Percentiles rank a stretch among this genome's conserved stretches.
Evolutionary conservation across 148 eudicot genomes (phyloP).

Genomic region (Rhododendron vialii): DNA sequence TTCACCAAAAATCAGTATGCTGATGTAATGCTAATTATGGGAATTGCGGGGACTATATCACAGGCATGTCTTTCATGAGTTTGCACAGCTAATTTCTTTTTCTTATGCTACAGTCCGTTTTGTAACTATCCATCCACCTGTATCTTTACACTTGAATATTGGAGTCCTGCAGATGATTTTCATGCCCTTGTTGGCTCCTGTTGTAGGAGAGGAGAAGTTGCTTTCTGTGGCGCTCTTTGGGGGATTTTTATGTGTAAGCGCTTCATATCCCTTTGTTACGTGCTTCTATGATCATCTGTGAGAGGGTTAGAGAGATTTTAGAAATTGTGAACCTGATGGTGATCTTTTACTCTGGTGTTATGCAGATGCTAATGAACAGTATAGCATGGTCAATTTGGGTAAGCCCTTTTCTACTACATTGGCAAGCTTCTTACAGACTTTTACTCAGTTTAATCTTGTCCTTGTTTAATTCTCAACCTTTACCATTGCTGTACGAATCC

Average conservation of each 20-base stretch:
- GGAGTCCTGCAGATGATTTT: constrained; percentile 51
- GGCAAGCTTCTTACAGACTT: not conserved
- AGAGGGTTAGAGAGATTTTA: not conserved
- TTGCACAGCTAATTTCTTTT: not conserved
- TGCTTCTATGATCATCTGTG: not conserved
- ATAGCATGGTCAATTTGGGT: constrained; percentile 69
- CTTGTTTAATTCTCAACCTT: not conserved
- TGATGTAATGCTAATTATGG: constrained; percentile 56
- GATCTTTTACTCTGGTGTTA: not conserved
- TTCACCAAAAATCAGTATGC: constrained; percentile 76
- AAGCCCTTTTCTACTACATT: constrained; percentile 14
- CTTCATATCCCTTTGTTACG: constrained; percentile 1
- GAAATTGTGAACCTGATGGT: not conserved
- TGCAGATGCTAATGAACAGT: constrained; percentile 61
- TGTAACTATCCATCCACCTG: not conserved
- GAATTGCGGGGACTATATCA: constrained; percentile 56
- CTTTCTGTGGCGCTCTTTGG: constrained; percentile 37
- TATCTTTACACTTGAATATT: not conserved
- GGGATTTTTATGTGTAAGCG: constrained; percentile 37
- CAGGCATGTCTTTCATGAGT: constrained; percentile 35
- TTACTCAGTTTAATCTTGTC: not conserved
- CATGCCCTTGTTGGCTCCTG: constrained; percentile 64
- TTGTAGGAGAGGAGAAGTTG: constrained; percentile 60
- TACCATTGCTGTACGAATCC: not conserved
- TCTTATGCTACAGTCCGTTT: not conserved